A percentile compares a stretch with the other conserved stretches of the same genome.
These are phyloP conservation scores for Mycena filopes DNA, from an alignment of 768 basidiomycete species.

Conservation along the genomic window DNA sequence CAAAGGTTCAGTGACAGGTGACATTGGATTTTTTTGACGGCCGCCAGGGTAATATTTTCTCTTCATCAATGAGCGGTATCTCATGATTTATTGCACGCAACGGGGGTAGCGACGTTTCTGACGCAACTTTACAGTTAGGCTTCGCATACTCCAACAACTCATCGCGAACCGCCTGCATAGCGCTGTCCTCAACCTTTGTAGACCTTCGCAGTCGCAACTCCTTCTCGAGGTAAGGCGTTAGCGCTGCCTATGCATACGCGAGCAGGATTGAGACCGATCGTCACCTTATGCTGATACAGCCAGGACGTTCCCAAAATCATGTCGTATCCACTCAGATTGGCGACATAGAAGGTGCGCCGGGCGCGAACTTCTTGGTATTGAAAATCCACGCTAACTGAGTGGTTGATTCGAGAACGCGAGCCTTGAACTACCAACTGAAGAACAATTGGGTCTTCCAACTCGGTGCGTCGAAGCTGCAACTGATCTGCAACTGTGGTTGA, in stretches of 20 bases:
- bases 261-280: constrained; percentile 34
- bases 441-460: constrained; percentile 44
- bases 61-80: constrained; percentile 40
- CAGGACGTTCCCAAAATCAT: constrained; percentile 41
- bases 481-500: constrained; percentile 48
- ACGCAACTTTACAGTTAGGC: constrained; percentile 1
- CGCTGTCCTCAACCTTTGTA: neutral
- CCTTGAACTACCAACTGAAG: constrained; percentile 53
- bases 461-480: constrained; percentile 38
- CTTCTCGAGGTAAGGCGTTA: constrained; percentile 26
- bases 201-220: constrained; percentile 9
- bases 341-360: constrained; percentile 36
- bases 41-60: constrained; percentile 35
- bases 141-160: constrained; percentile 21
- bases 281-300: constrained; percentile 37
- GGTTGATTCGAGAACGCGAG: constrained; percentile 44
- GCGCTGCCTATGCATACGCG: constrained; percentile 30
- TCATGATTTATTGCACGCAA: constrained; percentile 40
- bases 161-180: neutral
- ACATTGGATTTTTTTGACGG: too few species aligned
- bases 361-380: constrained; percentile 26
- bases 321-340: constrained; percentile 43
- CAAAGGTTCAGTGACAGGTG: too few species aligned
- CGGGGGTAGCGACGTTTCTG: constrained; percentile 39
- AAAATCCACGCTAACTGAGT: constrained; percentile 17